Percentiles rank a stretch among this genome's conserved stretches.
Conservation (phyloP, 2,329 filamentous ascomycete species). For the Ophiostoma sp. region DNA sequence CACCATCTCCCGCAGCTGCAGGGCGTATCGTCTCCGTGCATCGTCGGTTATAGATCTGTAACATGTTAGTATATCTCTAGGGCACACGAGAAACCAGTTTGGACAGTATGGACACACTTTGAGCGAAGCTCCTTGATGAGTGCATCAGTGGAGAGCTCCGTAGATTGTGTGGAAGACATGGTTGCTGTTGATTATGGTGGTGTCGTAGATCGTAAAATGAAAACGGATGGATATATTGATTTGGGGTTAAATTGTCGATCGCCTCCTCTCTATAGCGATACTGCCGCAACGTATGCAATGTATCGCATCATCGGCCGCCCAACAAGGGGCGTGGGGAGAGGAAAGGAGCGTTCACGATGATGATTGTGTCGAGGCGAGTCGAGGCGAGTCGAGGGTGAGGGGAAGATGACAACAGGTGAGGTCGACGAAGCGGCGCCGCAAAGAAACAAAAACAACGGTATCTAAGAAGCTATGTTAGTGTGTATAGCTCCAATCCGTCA, state of each 20-base stretch:
- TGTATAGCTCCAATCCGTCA: no score
- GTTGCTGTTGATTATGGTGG: background rate
- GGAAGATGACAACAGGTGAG: background rate
- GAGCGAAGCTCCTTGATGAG: constrained; percentile 53
- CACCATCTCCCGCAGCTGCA: constrained; percentile 52
- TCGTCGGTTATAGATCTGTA: constrained; percentile 40
- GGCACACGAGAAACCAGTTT: background rate
- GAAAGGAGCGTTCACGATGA: background rate
- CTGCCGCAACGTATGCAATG: constrained; percentile 23
- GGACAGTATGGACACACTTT: constrained; percentile 38
- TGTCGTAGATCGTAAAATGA: background rate
- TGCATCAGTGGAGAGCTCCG: constrained; percentile 51
- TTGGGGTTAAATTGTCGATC: constrained; percentile 8
- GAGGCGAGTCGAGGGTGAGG: background rate
- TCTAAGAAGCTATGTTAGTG: background rate
- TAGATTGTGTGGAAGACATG: constrained; percentile 35
- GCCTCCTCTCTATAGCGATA: constrained; percentile 27
- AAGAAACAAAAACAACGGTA: constrained; percentile 1
- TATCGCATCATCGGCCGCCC: constrained; percentile 26
- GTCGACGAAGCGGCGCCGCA: background rate
- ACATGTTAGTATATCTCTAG: background rate
- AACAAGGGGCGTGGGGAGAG: constrained; percentile 1
- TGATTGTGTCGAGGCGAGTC: background rate
- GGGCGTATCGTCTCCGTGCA: constrained; percentile 48
- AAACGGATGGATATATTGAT: constrained; percentile 6